Evolutionary conservation across 1,284 basidiomycete genomes (phyloP).

Genomic region (Cryptococcus sp.): DNA sequence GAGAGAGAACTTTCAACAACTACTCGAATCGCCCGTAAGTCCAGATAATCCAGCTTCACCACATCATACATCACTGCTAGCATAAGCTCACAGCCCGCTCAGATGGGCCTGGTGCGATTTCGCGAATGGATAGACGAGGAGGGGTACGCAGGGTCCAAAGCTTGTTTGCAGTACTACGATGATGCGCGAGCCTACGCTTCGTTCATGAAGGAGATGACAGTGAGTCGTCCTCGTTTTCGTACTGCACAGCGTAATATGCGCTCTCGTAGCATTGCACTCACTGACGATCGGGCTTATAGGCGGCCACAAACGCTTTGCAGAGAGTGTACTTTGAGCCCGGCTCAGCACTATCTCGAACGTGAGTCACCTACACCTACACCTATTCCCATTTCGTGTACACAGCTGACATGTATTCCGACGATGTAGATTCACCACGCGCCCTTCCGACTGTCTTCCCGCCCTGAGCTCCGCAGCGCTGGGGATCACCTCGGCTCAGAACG

Average conservation of each 20-base stretch:
- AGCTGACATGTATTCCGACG: background rate
- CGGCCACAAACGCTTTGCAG: no score
- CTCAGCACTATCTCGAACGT: background rate
- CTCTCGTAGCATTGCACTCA: no score
- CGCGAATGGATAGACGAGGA: constrained; percentile 21
- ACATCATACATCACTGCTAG: background rate
- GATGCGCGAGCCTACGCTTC: constrained; percentile 13
- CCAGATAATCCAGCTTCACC: background rate
- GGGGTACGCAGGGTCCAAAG: constrained; percentile 16
- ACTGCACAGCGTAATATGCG: background rate
- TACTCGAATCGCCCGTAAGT: constrained; percentile 17
- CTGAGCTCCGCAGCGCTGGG: constrained; percentile 9
- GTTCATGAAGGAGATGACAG: constrained; percentile 16
- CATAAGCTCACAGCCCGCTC: background rate
- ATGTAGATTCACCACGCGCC: constrained; percentile 6
- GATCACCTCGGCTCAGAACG: constrained; percentile 9
- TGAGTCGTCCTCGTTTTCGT: constrained; percentile 3
- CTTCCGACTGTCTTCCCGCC: constrained; percentile 1
- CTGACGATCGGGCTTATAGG: background rate
- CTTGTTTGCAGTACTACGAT: constrained; percentile 17
- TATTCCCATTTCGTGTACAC: background rate
- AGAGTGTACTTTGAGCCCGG: no score
- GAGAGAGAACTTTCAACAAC: constrained; percentile 11
- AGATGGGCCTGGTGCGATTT: constrained; percentile 25
- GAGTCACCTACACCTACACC: background rate